Conservation (phyloP, 768 basidiomycete genomes). For the Auricularia sp. region DNA sequence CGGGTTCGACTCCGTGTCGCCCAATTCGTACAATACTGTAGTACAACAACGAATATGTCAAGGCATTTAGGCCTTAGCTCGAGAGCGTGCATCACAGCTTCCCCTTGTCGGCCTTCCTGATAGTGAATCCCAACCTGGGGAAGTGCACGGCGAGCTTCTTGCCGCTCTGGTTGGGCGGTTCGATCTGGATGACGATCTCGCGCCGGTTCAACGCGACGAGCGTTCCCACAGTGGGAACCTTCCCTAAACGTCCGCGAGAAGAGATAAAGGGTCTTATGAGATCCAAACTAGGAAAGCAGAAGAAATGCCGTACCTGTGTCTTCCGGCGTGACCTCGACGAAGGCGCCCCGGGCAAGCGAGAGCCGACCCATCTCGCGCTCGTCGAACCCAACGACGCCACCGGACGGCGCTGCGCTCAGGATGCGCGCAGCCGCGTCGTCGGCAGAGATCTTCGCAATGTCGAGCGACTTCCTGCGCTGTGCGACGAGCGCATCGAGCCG, state of each 20-base stretch:
- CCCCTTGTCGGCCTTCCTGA: background rate
- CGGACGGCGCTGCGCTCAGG: constrained; percentile 26
- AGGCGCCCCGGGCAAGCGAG: constrained; percentile 27
- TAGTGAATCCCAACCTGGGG: background rate
- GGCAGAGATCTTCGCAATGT: constrained; percentile 25
- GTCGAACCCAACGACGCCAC: constrained; percentile 35
- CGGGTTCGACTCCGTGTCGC: no score
- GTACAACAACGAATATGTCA: no score
- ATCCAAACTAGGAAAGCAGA: background rate
- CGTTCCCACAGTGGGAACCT: background rate
- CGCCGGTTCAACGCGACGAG: background rate
- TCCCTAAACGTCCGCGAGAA: background rate
- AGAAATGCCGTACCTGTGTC: constrained; percentile 34
- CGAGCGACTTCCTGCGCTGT: constrained; percentile 19
- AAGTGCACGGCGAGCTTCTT: background rate
- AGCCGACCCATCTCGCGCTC: constrained; percentile 33
- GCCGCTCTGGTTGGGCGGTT: background rate
- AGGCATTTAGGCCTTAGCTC: no score
- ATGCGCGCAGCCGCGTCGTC: constrained; percentile 36
- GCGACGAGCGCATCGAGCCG: constrained; percentile 30
- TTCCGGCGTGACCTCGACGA: constrained; percentile 35
- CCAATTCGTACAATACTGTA: no score
- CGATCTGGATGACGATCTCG: background rate
- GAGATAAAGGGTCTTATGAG: background rate
- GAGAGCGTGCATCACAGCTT: no score